phyloP scores from a whole-genome alignment of 306 rosid species.

The Canavalia ensiformis region DNA sequence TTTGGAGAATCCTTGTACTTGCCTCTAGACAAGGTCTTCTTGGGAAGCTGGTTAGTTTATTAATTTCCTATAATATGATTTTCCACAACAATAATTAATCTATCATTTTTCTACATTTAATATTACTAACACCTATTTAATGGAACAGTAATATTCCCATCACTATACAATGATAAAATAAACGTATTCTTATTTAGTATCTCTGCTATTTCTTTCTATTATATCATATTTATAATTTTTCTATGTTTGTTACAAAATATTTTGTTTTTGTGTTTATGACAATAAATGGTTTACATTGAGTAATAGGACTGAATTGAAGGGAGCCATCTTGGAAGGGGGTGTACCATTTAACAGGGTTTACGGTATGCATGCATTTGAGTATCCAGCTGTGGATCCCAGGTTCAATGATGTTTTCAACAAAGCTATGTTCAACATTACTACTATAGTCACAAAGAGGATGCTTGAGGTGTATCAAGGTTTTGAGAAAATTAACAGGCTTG shows the following conservation, averaged over 20 bases:
- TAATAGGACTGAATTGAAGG: slow-evolving; percentile 58
- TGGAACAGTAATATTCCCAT: too few species aligned
- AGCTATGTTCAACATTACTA: slow-evolving; percentile 52
- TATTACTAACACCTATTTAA: too few species aligned
- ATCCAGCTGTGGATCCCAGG: slow-evolving; percentile 44
- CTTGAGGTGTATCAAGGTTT: slow-evolving; percentile 62
- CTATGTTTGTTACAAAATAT: too few species aligned
- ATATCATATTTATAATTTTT: too few species aligned
- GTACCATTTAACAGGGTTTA: slow-evolving; percentile 57
- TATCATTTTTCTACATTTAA: too few species aligned
- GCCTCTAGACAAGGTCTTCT: slow-evolving; percentile 50
- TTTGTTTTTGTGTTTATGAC: too few species aligned
- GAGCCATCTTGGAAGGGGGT: slow-evolving; percentile 64
- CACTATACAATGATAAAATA: too few species aligned
- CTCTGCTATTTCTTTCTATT: too few species aligned
- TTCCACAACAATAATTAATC: too few species aligned
- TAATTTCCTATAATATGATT: not conserved
- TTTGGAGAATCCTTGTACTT: slow-evolving; percentile 44
- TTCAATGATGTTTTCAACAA: slow-evolving; percentile 63
- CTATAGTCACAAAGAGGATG: slow-evolving; percentile 45
- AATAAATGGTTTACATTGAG: not conserved
- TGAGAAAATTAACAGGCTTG: slow-evolving; percentile 48
- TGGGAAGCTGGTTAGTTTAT: slow-evolving; percentile 56
- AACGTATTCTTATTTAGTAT: too few species aligned
- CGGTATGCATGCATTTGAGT: slow-evolving; percentile 59